A percentile compares a stretch with the other conserved stretches of the same genome.
phyloP scores from a whole-genome alignment of 768 basidiomycete species.

The Lentinula lateritia region DNA sequence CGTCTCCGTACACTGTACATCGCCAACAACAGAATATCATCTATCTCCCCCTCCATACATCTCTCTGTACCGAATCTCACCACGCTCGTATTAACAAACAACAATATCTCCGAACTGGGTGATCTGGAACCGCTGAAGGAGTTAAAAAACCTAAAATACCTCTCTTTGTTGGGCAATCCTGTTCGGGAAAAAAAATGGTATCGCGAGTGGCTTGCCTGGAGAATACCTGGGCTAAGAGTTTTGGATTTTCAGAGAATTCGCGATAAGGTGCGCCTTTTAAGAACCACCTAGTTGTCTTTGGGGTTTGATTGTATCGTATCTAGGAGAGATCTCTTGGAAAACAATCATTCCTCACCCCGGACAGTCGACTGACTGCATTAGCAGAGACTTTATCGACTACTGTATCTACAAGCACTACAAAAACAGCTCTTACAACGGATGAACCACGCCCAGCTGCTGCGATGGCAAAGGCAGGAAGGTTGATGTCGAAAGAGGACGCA shows the following conservation, averaged over 20 bases:
- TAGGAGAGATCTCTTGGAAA: conserved; percentile 79
- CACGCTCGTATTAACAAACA: conserved; percentile 80
- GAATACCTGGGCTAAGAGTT: conserved; percentile 82
- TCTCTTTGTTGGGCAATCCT: conserved; percentile 78
- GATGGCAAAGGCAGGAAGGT: conserved; percentile 68
- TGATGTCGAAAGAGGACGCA: conserved; percentile 90
- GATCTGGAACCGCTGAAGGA: conserved; percentile 83
- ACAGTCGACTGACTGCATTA: conserved; percentile 71
- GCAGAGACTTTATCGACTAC: conserved; percentile 75
- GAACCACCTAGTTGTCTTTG: conserved; percentile 14
- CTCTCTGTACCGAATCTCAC: conserved; percentile 81
- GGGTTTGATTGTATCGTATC: conserved; percentile 12
- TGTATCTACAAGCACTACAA: conserved; percentile 62
- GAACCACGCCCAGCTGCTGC: conserved; percentile 63
- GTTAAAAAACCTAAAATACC: conserved; percentile 64
- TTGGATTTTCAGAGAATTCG: conserved; percentile 93
- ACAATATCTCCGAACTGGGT: conserved; percentile 73
- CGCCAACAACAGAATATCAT: conserved; percentile 84
- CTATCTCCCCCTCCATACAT: conserved; percentile 76
- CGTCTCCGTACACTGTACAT: conserved; percentile 80
- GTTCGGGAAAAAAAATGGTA: conserved; percentile 92
- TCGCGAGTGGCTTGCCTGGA: conserved; percentile 92
- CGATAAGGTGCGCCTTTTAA: conserved; percentile 75
- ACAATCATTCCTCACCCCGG: conserved; percentile 75
- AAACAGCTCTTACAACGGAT: conserved; percentile 59